Percentiles rank a stretch among this genome's conserved stretches.
These are phyloP conservation scores for slime mould (Dictyostelium discoideum) DNA, from an alignment of 78 protist species.

Conservation along the genomic window dicty_2.7 NC_007090.3:1302501-1303000, in stretches of 20 bases:
- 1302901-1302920: not conserved
- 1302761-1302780: not conserved
- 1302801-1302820: not conserved
- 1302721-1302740: not conserved
- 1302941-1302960: not conserved
- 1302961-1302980: not conserved
- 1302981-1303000: not conserved
- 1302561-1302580: not conserved
- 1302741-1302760: not conserved
- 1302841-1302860: not conserved
- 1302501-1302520: not conserved
- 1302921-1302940: not conserved
- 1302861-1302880: not conserved
- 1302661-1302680: not conserved
- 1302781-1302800: not conserved
- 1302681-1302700: not conserved
- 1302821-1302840: not conserved
- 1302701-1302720: not conserved
- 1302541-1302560: not conserved
- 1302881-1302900: not conserved
- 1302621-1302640: not conserved
- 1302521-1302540: not conserved
- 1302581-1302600: not conserved
- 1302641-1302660: not conserved
- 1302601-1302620: not conserved